These are phyloP conservation scores for Pueraria montana DNA, from an alignment of 306 rosid species.

Conservation along the genomic window DNA sequence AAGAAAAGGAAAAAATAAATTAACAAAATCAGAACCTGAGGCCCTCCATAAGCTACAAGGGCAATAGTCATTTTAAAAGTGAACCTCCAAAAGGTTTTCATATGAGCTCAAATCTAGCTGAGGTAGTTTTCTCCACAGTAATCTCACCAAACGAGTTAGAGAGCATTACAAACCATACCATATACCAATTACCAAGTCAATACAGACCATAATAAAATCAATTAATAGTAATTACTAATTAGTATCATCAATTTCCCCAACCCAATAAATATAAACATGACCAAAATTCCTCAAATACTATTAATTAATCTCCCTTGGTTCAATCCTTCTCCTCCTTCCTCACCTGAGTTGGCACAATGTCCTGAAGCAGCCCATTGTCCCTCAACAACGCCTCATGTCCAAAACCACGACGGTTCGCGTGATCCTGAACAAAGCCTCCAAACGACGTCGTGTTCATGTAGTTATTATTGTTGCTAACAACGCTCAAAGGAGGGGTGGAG, in stretches of 20 bases:
- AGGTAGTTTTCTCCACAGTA: slow-evolving; percentile 10
- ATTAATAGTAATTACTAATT: background rate
- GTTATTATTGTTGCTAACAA: slow-evolving; percentile 7
- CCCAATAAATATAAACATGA: background rate
- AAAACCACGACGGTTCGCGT: slow-evolving; percentile 15
- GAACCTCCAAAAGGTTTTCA: slow-evolving; percentile 40
- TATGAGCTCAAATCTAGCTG: slow-evolving; percentile 30
- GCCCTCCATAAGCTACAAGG: slow-evolving; percentile 23
- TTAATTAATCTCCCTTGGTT: too few relatives aligned
- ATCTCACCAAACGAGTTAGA: slow-evolving; percentile 18
- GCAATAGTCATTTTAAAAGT: slow-evolving; percentile 35
- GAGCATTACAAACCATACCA: slow-evolving; percentile 19
- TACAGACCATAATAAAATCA: background rate
- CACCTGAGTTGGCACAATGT: slow-evolving; percentile 67
- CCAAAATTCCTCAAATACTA: background rate
- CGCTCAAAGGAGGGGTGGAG: slow-evolving; percentile 50
- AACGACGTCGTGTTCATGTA: slow-evolving; percentile 44
- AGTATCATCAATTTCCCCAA: background rate
- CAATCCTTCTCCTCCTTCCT: slow-evolving; percentile 50
- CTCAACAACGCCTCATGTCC: slow-evolving; percentile 50
- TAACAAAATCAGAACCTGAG: slow-evolving; percentile 40
- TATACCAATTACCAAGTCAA: background rate
- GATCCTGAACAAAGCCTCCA: slow-evolving; percentile 47
- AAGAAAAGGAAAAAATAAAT: background rate
- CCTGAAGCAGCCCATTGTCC: slow-evolving; percentile 87